Base-by-base conservation (phyloP, 208 protist species). In the Leishmania martiniquensis region DNA sequence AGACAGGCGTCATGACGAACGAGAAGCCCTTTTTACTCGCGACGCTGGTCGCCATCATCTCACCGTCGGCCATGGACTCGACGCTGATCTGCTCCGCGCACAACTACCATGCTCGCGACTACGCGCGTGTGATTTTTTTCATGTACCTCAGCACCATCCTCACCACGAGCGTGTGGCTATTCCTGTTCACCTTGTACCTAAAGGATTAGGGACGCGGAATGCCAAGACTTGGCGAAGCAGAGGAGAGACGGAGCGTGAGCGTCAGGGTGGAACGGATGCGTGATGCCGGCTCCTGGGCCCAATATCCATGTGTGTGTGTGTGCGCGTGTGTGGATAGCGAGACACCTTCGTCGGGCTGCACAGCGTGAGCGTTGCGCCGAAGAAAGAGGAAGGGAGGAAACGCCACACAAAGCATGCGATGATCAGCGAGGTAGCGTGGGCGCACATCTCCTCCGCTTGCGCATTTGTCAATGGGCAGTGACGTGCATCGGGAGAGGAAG, bases 71-170 rank as follows among this genome's bases (percentile, higher is more conserved):
- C 2, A 86, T 93, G 9, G 93, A 95, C 77, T 83, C 87, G 39
- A 92, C 87, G 9, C 84, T 92, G 37, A 85, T 94, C 63, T 93
- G 87, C 83, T 82, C 87, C 42, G 87, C 91, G 78, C 81, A 92
- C 76, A 76, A 71, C 59, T 94, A 92, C 66, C 87, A 91, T 71
- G 77, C 84, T 13, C 69, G 83, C 25, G 82, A 89, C 66, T 93
- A 89, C 82, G 63, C 87, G 9, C 85, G 84, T 52, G 85, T 94
- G 80, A 87, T 96, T 25, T 87, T 91, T 51, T 83, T 84, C 70
- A 92, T 92, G 92, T 90, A 94, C 85, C 52, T 85, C 25, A 78
- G 77, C 10, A 87, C 83, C 37, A 86, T 87, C 49, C 71, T 89
- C 45, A 90, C 90, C 32, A 87, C 90, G 52, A 89, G 84, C 12